Percentiles rank a stretch among this genome's conserved stretches.
These are phyloP conservation scores for Pyrus bretschneideri DNA, from an alignment of 306 rosid species.

Conservation along the genomic window DNA sequence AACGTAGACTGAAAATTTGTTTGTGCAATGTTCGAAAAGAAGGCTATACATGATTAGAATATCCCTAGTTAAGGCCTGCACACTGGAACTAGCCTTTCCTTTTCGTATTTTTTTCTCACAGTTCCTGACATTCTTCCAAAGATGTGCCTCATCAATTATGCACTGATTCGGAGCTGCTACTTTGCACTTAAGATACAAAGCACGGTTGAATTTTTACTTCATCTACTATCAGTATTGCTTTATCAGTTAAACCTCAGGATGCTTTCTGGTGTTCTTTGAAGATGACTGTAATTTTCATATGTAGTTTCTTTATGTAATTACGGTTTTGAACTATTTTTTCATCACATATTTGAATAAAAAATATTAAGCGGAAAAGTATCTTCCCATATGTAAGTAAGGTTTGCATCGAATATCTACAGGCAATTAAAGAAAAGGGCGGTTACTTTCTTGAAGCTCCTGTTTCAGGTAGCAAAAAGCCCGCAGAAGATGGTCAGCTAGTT, in stretches of 20 bases:
- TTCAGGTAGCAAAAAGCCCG: conserved; percentile 98
- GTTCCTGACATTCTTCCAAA: neutral
- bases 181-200: neutral
- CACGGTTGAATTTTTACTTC: neutral
- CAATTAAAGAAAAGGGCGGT: conserved; percentile 55
- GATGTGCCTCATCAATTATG: neutral
- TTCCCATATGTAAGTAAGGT: conserved; percentile 15
- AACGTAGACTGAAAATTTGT: neutral
- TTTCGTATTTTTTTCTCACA: no score
- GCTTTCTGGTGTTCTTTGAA: neutral
- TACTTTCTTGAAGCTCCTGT: conserved; percentile 83
- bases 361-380: neutral
- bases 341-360: neutral
- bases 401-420: conserved; percentile 39
- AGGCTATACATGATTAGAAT: neutral
- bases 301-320: neutral
- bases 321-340: neutral
- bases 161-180: neutral
- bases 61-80: neutral
- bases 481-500: conserved; percentile 92
- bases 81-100: neutral
- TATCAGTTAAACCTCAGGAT: neutral
- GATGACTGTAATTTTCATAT: neutral
- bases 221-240: neutral
- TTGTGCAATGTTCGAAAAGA: neutral